Conservation (phyloP, 805 yeast genomes). For the Lachancea nothofagi region DNA sequence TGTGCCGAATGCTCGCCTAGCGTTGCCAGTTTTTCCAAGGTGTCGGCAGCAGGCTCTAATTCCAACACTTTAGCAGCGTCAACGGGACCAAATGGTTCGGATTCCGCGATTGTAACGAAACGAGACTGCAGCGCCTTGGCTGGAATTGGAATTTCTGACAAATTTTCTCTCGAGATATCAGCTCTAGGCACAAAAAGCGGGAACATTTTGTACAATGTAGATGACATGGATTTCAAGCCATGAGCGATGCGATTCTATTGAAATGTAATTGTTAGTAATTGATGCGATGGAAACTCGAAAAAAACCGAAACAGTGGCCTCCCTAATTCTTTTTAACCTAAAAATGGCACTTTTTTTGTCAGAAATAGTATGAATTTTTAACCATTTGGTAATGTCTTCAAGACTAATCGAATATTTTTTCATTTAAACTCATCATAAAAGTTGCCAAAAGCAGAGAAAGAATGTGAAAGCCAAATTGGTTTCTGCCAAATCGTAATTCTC, state of each 20-base stretch:
- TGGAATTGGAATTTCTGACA: conserved; percentile 93
- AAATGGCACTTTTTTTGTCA: conserved; percentile 10
- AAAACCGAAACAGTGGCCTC: neutral
- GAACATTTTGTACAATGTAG: conserved; percentile 70
- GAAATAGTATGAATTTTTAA: conserved; percentile 36
- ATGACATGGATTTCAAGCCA: conserved; percentile 56
- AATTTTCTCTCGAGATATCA: conserved; percentile 48
- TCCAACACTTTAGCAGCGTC: conserved; percentile 86
- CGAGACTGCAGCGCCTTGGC: conserved; percentile 73
- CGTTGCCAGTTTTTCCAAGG: conserved; percentile 62
- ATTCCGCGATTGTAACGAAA: conserved; percentile 85
- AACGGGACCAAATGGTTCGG: conserved; percentile 91
- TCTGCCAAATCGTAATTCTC: no score
- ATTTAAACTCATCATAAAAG: conserved; percentile 42
- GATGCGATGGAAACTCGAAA: neutral
- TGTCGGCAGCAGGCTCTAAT: conserved; percentile 80
- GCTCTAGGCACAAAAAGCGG: conserved; percentile 54
- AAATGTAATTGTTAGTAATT: conserved; percentile 35
- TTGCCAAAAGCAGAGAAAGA: conserved; percentile 1
- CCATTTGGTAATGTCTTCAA: conserved; percentile 61
- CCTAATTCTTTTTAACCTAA: no score
- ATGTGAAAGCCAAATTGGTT: neutral
- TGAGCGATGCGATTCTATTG: conserved; percentile 42
- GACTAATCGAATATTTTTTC: conserved; percentile 59
- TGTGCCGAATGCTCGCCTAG: conserved; percentile 47